Conservation (phyloP, 2,329 filamentous ascomycete genomes). For the Alternaria gaisen region DNA sequence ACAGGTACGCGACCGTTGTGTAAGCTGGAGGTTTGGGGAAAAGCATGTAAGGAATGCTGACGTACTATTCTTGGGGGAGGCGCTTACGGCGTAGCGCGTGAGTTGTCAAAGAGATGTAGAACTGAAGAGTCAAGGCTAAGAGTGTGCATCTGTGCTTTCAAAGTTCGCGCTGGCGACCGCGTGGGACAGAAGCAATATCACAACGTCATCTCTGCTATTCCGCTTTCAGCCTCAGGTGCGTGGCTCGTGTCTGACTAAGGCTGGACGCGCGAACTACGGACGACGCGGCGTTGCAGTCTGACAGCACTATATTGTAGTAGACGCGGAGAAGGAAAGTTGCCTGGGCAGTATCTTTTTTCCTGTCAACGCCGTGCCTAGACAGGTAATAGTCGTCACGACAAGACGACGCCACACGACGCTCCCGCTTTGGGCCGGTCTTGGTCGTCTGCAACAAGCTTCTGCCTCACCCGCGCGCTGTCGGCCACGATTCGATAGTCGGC, state of each 20-base stretch:
- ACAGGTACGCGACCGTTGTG: slow-evolving; percentile 15
- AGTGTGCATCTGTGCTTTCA: not conserved
- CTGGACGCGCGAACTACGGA: slow-evolving; percentile 20
- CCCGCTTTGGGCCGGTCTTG: too few relatives aligned
- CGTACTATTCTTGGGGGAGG: slow-evolving; percentile 26
- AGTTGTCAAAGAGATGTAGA: not conserved
- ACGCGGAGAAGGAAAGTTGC: slow-evolving; percentile 6
- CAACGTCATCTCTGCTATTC: slow-evolving; percentile 16
- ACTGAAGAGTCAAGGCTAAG: not conserved
- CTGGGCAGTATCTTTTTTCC: too few relatives aligned
- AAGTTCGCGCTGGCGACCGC: not conserved
- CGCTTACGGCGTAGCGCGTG: not conserved
- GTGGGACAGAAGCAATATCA: not conserved
- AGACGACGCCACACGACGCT: too few relatives aligned
- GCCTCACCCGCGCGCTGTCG: slow-evolving; percentile 23
- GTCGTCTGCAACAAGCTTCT: slow-evolving; percentile 4
- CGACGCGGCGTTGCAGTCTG: not conserved
- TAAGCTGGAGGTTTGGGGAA: not conserved
- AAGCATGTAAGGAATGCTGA: slow-evolving; percentile 8
- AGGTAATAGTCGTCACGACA: too few relatives aligned
- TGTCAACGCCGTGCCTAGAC: too few relatives aligned
- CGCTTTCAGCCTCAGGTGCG: slow-evolving; percentile 7
- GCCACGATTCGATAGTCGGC: slow-evolving; percentile 32
- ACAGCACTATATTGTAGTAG: slow-evolving; percentile 11
- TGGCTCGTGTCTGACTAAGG: not conserved